Evolutionary conservation across 768 basidiomycete species (phyloP).

Genomic region (Favolaschia claudopus): DNA sequence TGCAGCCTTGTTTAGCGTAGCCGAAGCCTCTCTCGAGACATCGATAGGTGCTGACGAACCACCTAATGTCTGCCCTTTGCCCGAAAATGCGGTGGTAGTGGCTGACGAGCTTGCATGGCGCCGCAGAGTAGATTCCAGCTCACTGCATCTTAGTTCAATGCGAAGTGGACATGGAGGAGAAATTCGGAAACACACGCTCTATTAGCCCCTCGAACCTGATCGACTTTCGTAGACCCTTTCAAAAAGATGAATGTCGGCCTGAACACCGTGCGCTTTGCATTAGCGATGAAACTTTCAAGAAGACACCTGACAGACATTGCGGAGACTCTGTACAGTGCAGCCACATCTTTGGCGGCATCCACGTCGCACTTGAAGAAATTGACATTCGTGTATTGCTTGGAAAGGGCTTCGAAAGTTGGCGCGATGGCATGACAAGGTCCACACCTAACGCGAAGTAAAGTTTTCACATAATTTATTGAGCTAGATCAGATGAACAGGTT

Average conservation of each 20-base stretch:
- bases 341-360: slow-evolving; percentile 74
- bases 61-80: slow-evolving; percentile 78
- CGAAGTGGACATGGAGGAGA: not conserved
- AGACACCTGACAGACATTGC: slow-evolving; percentile 66
- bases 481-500: too few species aligned
- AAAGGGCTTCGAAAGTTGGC: slow-evolving; percentile 73
- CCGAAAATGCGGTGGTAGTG: slow-evolving; percentile 61
- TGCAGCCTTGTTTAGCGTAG: slow-evolving; percentile 45
- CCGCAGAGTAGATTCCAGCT: slow-evolving; percentile 63
- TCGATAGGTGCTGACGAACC: slow-evolving; percentile 50
- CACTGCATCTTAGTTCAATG: slow-evolving; percentile 46
- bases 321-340: slow-evolving; percentile 64
- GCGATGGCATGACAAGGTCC: slow-evolving; percentile 87
- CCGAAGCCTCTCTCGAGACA: slow-evolving; percentile 42
- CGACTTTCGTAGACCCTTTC: slow-evolving; percentile 70
- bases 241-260: slow-evolving; percentile 90
- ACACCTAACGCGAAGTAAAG: slow-evolving; percentile 63
- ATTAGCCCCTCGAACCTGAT: slow-evolving; percentile 78
- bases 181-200: slow-evolving; percentile 52
- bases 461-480: too few species aligned
- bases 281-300: not conserved
- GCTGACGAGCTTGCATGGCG: slow-evolving; percentile 55
- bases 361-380: slow-evolving; percentile 89
- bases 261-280: not conserved
- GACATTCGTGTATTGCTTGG: slow-evolving; percentile 71